Evolutionary conservation across 75 land plant species (phyloP).

Genomic region (Pinus taeda): DNA sequence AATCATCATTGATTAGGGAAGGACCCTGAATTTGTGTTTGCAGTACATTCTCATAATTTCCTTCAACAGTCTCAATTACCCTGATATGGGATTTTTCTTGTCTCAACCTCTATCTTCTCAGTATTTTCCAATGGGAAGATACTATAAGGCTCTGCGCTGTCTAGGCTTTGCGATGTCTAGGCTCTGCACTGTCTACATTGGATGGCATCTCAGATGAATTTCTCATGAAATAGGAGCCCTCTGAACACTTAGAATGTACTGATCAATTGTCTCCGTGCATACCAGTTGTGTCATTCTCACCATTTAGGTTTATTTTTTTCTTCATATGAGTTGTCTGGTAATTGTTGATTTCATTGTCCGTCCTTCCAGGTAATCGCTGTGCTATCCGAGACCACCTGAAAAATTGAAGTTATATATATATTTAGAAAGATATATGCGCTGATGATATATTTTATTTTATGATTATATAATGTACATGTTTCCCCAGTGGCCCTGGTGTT

Average conservation of each 20-base stretch:
- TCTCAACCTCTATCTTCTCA: neutral
- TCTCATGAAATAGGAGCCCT: neutral
- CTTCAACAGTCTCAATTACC: no score
- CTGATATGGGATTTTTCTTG: no score
- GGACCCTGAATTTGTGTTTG: no score
- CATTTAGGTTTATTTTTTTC: neutral
- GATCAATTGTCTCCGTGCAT: neutral
- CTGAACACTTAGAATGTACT: neutral
- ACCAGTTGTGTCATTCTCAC: neutral
- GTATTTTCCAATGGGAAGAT: neutral
- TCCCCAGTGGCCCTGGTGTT: neutral
- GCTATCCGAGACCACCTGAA: neutral
- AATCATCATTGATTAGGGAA: no score
- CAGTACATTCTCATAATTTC: no score
- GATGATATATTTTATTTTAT: no score
- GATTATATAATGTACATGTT: neutral
- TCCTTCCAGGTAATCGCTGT: conserved; percentile 1
- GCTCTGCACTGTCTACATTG: no score
- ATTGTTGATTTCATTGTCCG: conserved; percentile 18
- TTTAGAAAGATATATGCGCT: no score
- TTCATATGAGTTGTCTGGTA: conserved; percentile 10
- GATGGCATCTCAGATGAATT: no score
- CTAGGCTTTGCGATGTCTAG: no score
- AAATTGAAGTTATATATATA: no score
- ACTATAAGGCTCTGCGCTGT: neutral